Evolutionary conservation across 345 rosid genomes (phyloP).

Genomic region (Hibiscus syriacus): DNA sequence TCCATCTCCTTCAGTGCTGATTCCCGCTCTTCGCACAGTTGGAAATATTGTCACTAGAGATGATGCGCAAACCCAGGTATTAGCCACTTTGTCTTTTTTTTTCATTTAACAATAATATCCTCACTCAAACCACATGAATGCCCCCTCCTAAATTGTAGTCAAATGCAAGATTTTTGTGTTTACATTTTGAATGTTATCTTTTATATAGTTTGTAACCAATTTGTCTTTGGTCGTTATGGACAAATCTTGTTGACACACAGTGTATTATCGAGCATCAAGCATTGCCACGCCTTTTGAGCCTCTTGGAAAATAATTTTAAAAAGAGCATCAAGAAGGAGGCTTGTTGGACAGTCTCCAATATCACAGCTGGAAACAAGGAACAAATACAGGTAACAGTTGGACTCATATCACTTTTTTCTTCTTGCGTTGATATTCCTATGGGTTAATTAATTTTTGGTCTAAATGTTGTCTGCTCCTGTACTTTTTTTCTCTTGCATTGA

Average conservation of each 20-base stretch:
- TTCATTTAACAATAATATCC: too few species aligned
- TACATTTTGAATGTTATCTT: neutral
- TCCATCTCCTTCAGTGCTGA: slow-evolving; percentile 75
- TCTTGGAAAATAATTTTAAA: slow-evolving; percentile 58
- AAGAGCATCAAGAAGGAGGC: slow-evolving; percentile 98
- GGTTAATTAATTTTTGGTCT: neutral
- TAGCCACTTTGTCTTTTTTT: neutral
- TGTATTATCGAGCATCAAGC: slow-evolving; percentile 59
- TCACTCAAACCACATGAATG: neutral
- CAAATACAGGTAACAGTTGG: slow-evolving; percentile 65
- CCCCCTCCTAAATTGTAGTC: neutral
- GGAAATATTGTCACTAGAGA: slow-evolving; percentile 94
- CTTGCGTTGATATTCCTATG: neutral
- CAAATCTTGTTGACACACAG: slow-evolving; percentile 24
- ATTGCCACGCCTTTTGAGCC: slow-evolving; percentile 62
- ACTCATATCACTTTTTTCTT: neutral
- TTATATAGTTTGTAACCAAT: neutral
- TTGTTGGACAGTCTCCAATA: slow-evolving; percentile 94
- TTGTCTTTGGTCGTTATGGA: neutral
- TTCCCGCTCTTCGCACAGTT: slow-evolving; percentile 82
- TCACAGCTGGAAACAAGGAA: slow-evolving; percentile 83
- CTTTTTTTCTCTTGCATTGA: neutral
- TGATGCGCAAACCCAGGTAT: slow-evolving; percentile 71
- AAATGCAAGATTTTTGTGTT: neutral
- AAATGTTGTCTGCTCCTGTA: too few species aligned